phyloP scores from a whole-genome alignment of 331 rosid genomes.

The Acacia concinna region DNA sequence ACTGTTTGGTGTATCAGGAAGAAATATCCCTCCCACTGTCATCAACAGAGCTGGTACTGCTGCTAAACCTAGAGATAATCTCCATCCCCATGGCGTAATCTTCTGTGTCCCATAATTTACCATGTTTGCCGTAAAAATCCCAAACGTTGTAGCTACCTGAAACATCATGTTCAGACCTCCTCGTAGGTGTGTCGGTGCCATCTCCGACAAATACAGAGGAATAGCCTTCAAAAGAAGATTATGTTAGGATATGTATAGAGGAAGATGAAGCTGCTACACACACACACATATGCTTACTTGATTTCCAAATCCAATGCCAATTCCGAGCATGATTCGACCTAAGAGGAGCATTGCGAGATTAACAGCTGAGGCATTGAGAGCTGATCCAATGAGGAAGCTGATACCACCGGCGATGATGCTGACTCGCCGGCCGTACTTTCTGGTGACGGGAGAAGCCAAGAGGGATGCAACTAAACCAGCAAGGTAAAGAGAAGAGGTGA shows the following conservation, averaged over 20 bases:
- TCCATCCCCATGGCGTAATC: slow-evolving; percentile 88
- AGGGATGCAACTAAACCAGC: slow-evolving; percentile 87
- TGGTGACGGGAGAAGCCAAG: slow-evolving; percentile 78
- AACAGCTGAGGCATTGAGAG: slow-evolving; percentile 68
- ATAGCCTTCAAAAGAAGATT: slow-evolving; percentile 62
- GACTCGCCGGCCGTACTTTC: slow-evolving; percentile 71
- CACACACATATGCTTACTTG: slow-evolving; percentile 40
- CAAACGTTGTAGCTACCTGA: slow-evolving; percentile 90
- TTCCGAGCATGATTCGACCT: slow-evolving; percentile 91
- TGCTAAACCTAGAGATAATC: slow-evolving; percentile 87
- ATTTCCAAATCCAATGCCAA: slow-evolving; percentile 95
- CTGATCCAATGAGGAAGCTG: slow-evolving; percentile 67
- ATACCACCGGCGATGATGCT: slow-evolving; percentile 48
- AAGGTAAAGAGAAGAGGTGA: slow-evolving; percentile 85
- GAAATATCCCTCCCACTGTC: slow-evolving; percentile 76
- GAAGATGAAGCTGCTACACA: neutral
- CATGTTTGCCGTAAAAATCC: slow-evolving; percentile 89
- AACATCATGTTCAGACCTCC: slow-evolving; percentile 96
- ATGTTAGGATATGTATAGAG: neutral
- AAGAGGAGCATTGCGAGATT: slow-evolving; percentile 73
- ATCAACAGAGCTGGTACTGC: slow-evolving; percentile 69
- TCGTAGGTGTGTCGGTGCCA: slow-evolving; percentile 91
- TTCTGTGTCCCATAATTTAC: slow-evolving; percentile 80
- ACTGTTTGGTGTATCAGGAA: slow-evolving; percentile 92
- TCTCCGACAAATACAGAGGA: slow-evolving; percentile 90